phyloP scores from a whole-genome alignment of 768 basidiomycete genomes.

The Mycena amicta region DNA sequence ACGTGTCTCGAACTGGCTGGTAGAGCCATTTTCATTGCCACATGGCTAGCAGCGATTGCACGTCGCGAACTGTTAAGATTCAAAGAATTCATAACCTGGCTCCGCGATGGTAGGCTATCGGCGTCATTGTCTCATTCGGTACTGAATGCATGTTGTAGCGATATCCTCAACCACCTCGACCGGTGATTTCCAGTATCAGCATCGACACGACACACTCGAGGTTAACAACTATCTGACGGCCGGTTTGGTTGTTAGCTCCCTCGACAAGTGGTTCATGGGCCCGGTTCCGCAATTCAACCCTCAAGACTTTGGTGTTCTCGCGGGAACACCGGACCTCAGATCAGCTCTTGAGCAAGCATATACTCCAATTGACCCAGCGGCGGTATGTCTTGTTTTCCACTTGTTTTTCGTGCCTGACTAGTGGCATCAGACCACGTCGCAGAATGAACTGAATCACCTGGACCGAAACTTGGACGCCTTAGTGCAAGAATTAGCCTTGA shows the following conservation, averaged over 20 bases:
- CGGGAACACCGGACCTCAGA: conserved; percentile 35
- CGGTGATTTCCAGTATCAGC: conserved; percentile 50
- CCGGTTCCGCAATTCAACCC: conserved; percentile 54
- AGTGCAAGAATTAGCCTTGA: conserved; percentile 59
- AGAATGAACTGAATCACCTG: conserved; percentile 56
- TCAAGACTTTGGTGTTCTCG: conserved; percentile 50
- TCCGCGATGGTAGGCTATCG: conserved; percentile 63
- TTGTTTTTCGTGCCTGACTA: conserved; percentile 30
- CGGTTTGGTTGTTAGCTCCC: conserved; percentile 65
- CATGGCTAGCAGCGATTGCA: conserved; percentile 69
- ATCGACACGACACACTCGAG: conserved; percentile 75
- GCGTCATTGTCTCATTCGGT: conserved; percentile 14
- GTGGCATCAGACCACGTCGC: conserved; percentile 43
- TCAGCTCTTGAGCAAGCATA: conserved; percentile 52
- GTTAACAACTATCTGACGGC: conserved; percentile 79
- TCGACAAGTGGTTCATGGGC: conserved; percentile 83
- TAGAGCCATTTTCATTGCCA: conserved; percentile 62
- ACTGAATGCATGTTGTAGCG: conserved; percentile 35
- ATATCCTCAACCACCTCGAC: conserved; percentile 53
- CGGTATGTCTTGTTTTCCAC: conserved; percentile 45
- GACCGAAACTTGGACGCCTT: conserved; percentile 72
- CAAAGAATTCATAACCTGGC: conserved; percentile 78
- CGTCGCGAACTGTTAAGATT: conserved; percentile 72
- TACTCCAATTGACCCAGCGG: conserved; percentile 47
- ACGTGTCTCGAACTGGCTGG: conserved; percentile 55